Evolutionary conservation across 495 filamentous ascomycete genomes (phyloP).

Genomic region (Daldinia concentrica): DNA sequence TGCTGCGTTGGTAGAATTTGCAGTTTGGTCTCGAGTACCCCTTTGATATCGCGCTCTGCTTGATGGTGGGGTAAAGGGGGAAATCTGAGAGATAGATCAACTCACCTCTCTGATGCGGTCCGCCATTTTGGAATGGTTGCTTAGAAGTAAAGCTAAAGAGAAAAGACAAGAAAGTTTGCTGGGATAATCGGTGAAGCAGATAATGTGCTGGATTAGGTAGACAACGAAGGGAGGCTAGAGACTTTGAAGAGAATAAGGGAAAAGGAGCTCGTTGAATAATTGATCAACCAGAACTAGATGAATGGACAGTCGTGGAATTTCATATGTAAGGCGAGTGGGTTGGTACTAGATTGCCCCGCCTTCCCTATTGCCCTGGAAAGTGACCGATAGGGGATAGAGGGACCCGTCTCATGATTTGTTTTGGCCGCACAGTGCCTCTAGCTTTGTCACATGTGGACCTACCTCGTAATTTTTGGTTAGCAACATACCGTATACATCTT

Average conservation of each 20-base stretch:
- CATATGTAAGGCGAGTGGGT: conserved; percentile 43
- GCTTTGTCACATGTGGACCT: conserved; percentile 18
- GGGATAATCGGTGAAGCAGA: conserved; percentile 28
- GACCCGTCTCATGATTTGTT: conserved; percentile 42
- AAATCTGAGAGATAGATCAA: conserved; percentile 47
- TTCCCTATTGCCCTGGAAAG: conserved; percentile 39
- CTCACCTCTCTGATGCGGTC: conserved; percentile 85
- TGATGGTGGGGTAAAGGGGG: conserved; percentile 56
- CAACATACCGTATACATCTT: conserved; percentile 1
- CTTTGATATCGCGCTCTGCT: conserved; percentile 29
- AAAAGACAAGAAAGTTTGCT: conserved; percentile 25
- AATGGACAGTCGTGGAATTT: conserved; percentile 46
- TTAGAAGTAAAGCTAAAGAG: conserved; percentile 17
- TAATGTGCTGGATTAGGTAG: conserved; percentile 32
- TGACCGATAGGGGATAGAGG: conserved; percentile 40
- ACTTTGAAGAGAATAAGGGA: conserved; percentile 36
- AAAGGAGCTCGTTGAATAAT: conserved; percentile 40
- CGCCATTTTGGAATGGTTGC: conserved; percentile 55
- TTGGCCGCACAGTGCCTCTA: conserved; percentile 39
- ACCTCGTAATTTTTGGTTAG: background rate
- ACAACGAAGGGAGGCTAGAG: conserved; percentile 33
- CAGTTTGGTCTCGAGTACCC: background rate
- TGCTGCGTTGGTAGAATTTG: conserved; percentile 1
- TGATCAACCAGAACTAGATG: conserved; percentile 40
- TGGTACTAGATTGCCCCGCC: conserved; percentile 46